Percentiles rank a stretch among this genome's conserved stretches.
phyloP scores from a whole-genome alignment of 176 grass and related monocot genomes.

The Zea luxurians region DNA sequence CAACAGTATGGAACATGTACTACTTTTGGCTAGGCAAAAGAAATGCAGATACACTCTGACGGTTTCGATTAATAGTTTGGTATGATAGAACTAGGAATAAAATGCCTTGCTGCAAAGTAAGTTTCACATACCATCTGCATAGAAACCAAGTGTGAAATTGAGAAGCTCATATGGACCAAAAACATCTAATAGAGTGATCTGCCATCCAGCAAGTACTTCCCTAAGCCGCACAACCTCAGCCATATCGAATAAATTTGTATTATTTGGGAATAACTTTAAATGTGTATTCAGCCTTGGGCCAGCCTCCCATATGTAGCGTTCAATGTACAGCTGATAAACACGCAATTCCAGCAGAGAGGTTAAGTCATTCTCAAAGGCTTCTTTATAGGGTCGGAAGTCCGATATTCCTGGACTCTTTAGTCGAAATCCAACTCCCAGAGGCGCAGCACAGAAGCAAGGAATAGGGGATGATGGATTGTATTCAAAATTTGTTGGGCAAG shows the following conservation, averaged over 20 bases:
- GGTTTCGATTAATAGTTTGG: slow-evolving; percentile 2
- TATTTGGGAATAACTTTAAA: slow-evolving; percentile 82
- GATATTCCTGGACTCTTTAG: slow-evolving; percentile 90
- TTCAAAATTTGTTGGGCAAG: slow-evolving; percentile 61
- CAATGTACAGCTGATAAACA: slow-evolving; percentile 67
- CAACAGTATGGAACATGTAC: background rate
- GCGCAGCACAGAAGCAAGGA: slow-evolving; percentile 63
- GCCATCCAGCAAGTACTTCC: slow-evolving; percentile 62
- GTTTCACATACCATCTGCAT: slow-evolving; percentile 56
- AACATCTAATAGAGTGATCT: slow-evolving; percentile 68
- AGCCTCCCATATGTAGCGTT: slow-evolving; percentile 61
- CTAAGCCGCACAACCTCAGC: slow-evolving; percentile 55
- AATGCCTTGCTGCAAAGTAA: slow-evolving; percentile 22
- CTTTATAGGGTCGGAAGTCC: slow-evolving; percentile 62
- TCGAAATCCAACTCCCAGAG: slow-evolving; percentile 75
- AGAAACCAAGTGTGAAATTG: slow-evolving; percentile 72
- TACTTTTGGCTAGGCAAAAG: slow-evolving; percentile 15
- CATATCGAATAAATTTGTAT: slow-evolving; percentile 57
- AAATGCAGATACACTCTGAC: background rate
- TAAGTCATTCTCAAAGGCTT: slow-evolving; percentile 59
- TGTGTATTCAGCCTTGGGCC: slow-evolving; percentile 77
- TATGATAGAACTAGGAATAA: slow-evolving; percentile 9
- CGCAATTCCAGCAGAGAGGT: slow-evolving; percentile 44
- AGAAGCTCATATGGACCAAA: slow-evolving; percentile 98
- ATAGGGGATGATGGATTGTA: slow-evolving; percentile 67